phyloP scores from a whole-genome alignment of 495 filamentous ascomycete genomes.

The Aspergillus taichungensis region DNA sequence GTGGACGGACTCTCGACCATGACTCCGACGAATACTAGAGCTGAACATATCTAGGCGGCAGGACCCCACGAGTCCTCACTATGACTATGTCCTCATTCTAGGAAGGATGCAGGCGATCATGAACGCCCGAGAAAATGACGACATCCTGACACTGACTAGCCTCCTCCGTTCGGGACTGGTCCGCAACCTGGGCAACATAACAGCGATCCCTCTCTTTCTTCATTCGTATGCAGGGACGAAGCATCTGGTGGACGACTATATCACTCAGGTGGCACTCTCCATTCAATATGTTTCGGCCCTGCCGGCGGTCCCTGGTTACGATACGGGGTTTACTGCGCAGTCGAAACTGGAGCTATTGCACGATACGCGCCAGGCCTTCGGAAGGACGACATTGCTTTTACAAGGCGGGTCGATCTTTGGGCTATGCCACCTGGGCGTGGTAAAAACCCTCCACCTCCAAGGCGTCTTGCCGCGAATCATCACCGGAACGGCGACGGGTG shows the following conservation, averaged over 20 bases:
- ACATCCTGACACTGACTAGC: constrained; percentile 66
- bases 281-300: constrained; percentile 69
- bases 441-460: constrained; percentile 78
- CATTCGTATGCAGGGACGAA: constrained; percentile 85
- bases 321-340: constrained; percentile 63
- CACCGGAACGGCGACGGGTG: constrained; percentile 82
- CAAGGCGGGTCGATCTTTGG: constrained; percentile 93
- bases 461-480: constrained; percentile 85
- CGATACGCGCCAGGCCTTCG: constrained; percentile 85
- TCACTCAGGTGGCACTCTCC: constrained; percentile 70
- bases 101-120: constrained; percentile 64
- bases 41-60: constrained; percentile 49
- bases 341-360: constrained; percentile 81
- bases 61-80: constrained; percentile 69
- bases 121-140: constrained; percentile 64
- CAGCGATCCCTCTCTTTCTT: constrained; percentile 73
- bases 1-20: neutral
- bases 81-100: constrained; percentile 83
- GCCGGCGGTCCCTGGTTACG: constrained; percentile 48
- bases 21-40: neutral
- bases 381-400: constrained; percentile 73
- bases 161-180: constrained; percentile 80
- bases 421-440: constrained; percentile 82
- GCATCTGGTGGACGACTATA: constrained; percentile 82
- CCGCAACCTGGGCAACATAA: constrained; percentile 87